phyloP scores from a whole-genome alignment of 768 basidiomycete genomes.

The Agaricus blazei region DNA sequence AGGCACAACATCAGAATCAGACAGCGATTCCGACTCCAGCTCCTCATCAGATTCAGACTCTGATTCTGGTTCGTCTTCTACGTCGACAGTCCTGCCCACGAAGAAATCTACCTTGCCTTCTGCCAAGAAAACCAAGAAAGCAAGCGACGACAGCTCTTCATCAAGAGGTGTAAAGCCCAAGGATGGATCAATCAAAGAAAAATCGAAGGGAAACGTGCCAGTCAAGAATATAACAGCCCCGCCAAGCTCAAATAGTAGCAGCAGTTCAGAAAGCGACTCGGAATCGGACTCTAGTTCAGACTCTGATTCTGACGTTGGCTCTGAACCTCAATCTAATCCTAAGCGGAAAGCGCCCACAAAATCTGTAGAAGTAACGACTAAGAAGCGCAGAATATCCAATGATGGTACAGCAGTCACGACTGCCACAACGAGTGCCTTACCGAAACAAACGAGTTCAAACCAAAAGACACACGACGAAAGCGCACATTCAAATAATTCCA shows the following conservation, averaged over 20 bases:
- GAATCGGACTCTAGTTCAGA: constrained; percentile 17
- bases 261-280: constrained; percentile 15
- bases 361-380: constrained; percentile 26
- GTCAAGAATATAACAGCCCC: constrained; percentile 6
- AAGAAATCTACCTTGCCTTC: not conserved
- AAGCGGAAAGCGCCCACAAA: not conserved
- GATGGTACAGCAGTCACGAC: constrained; percentile 46
- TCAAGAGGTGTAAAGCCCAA: constrained; percentile 19
- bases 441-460: constrained; percentile 10
- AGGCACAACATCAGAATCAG: not conserved
- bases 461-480: constrained; percentile 11
- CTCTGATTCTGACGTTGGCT: constrained; percentile 20
- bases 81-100: constrained; percentile 1
- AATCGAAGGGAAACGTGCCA: constrained; percentile 10
- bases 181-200: constrained; percentile 6
- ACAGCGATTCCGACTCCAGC: constrained; percentile 21
- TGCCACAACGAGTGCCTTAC: constrained; percentile 25
- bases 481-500: not conserved
- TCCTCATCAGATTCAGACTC: constrained; percentile 20
- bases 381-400: constrained; percentile 57
- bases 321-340: not conserved
- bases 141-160: constrained; percentile 13
- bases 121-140: not conserved
- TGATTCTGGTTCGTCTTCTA: constrained; percentile 15
- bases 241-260: constrained; percentile 1